phyloP scores from a whole-genome alignment of 306 rosid species.

The Cyclanthera cordifolia region DNA sequence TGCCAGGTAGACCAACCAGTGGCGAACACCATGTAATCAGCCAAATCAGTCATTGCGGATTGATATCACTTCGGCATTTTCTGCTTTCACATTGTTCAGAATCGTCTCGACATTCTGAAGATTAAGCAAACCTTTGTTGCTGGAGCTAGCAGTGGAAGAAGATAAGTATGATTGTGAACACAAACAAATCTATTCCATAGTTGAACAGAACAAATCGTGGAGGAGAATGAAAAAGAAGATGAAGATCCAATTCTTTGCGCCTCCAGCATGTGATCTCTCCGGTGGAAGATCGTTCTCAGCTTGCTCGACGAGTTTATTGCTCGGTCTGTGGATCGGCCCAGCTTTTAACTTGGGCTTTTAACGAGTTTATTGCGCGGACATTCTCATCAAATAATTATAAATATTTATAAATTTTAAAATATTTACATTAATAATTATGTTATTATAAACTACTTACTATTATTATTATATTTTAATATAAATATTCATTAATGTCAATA shows the following conservation, averaged over 20 bases:
- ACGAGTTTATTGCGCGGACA: no score
- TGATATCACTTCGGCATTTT: slow-evolving; percentile 61
- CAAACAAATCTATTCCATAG: slow-evolving; percentile 36
- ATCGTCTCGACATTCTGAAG: slow-evolving; percentile 67
- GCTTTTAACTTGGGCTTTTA: no score
- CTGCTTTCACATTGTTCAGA: slow-evolving; percentile 71
- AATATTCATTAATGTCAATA: no score
- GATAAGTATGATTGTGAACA: slow-evolving; percentile 6
- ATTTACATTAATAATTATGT: no score
- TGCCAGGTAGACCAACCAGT: slow-evolving; percentile 94
- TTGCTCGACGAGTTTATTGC: neutral
- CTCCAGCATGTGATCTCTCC: slow-evolving; percentile 1
- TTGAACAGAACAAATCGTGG: neutral
- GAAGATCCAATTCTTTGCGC: slow-evolving; percentile 5
- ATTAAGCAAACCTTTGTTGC: slow-evolving; percentile 25
- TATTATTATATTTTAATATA: no score
- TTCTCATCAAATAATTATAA: no score
- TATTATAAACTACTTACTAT: no score
- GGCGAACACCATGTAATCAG: slow-evolving; percentile 79
- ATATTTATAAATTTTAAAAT: no score
- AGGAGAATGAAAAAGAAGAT: neutral
- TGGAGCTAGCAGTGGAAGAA: slow-evolving; percentile 11
- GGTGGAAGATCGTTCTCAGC: neutral
- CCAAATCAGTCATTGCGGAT: slow-evolving; percentile 49
- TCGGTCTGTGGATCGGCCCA: no score